Conservation (phyloP, 78 protist species). For the Protostelium mycophagum region DNA sequence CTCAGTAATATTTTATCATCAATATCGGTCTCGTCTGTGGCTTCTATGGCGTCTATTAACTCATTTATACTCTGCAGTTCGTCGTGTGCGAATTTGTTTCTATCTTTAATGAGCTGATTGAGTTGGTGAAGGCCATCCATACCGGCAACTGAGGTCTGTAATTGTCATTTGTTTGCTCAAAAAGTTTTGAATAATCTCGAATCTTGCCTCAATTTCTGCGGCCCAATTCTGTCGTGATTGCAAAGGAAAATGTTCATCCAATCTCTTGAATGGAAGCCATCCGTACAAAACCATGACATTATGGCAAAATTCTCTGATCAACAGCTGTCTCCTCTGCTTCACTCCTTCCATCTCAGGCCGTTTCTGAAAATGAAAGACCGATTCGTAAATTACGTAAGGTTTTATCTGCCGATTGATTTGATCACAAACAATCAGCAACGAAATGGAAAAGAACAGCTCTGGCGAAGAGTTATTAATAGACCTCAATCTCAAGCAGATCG, state of each 20-base stretch:
- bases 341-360: too few relatives aligned
- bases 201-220: background rate
- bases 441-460: too few relatives aligned
- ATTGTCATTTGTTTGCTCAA: background rate
- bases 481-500: too few relatives aligned
- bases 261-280: background rate
- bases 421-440: too few relatives aligned
- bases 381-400: too few relatives aligned
- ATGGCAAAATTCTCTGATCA: background rate
- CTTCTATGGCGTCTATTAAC: background rate
- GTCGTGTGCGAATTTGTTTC: background rate
- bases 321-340: background rate
- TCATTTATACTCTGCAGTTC: background rate
- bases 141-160: background rate
- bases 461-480: too few relatives aligned
- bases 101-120: background rate
- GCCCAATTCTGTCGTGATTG: background rate
- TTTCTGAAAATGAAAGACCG: too few relatives aligned
- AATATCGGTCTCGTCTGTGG: background rate
- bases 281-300: background rate
- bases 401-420: too few relatives aligned
- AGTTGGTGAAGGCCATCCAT: background rate
- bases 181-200: background rate
- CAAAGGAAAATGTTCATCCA: background rate
- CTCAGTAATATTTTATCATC: background rate